Base-by-base conservation (phyloP, 1,139 yeast species). In the Kodamaea ohmeri region DNA sequence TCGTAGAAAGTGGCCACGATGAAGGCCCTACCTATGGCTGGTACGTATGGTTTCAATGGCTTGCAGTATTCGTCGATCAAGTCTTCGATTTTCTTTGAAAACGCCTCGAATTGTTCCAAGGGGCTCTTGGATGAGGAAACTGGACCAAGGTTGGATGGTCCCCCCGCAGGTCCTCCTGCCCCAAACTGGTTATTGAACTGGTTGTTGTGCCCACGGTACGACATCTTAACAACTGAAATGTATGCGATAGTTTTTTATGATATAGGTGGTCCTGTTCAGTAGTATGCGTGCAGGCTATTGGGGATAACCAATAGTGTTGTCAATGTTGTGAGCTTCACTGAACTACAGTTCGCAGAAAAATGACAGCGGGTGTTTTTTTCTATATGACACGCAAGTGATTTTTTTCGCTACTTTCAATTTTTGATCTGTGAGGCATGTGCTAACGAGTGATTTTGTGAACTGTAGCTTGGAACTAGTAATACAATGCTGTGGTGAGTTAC, bases 1-100 rank as follows among this genome's bases (percentile, higher is more conserved):
- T 92, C 98, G 52, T 81, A 78, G 58, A 90, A 92, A 1, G 98
- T 92, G 37, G 96, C 96, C 43, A 92, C 96, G 49, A 92, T 89
- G 52, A 90, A 77, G 45, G 87, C 81, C 42, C 98, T 75, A 20
- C 97, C 97, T 49, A 92, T 76, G 17, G 83, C 80, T 11, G 97
- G 97, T 24, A 83, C 81, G 49, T 79, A 82, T 0, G 92, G 92
- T 58, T 75, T 83, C 38, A 82, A 56, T 11, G 81, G 76, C 30
- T 67, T 65, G 18, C 68, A 60, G 48, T 70, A 62, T 24, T 58
- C 62, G 51, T 76, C 82, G 35, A 77, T 63, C 15, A 61, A 48
- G 36, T 65, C 72, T 50, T 78, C 83, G 6, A 71, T 57, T 41
- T 60, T 56, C 42, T 69, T 69, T 27, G 76, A 58, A 35, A 71